phyloP scores from a whole-genome alignment of 2,329 filamentous ascomycete species.

The Pyricularia pennisetigena region DNA sequence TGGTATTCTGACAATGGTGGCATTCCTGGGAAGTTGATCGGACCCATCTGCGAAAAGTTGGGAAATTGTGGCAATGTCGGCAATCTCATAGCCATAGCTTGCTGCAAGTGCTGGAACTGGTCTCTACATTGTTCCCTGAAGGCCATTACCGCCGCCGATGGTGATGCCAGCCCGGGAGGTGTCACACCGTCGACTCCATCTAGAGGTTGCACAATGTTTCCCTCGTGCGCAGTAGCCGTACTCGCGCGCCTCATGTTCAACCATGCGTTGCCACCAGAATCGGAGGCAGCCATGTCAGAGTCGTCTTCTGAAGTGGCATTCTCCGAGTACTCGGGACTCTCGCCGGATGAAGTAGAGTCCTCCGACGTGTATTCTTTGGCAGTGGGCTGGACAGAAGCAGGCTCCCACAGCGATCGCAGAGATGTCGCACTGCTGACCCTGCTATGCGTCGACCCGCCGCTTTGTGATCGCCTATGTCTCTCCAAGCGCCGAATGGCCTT shows the following conservation, averaged over 20 bases:
- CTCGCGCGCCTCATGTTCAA: constrained; percentile 23
- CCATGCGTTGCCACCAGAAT: constrained; percentile 29
- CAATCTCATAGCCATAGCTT: constrained; percentile 56
- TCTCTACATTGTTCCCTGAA: constrained; percentile 65
- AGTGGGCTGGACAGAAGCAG: constrained; percentile 27
- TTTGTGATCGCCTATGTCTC: constrained; percentile 55
- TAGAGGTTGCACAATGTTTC: constrained; percentile 11
- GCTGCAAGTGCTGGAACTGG: constrained; percentile 69
- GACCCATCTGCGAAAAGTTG: constrained; percentile 49
- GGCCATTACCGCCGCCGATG: constrained; percentile 54
- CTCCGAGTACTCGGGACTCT: constrained; percentile 34
- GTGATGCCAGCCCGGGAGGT: constrained; percentile 35
- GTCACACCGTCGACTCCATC: constrained; percentile 17
- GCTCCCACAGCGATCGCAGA: constrained; percentile 57
- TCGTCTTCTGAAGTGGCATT: constrained; percentile 33
- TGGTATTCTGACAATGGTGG: constrained; percentile 57
- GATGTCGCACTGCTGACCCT: constrained; percentile 59
- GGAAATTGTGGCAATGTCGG: constrained; percentile 53
- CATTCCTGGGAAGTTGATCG: constrained; percentile 34
- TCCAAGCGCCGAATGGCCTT: constrained; percentile 53
- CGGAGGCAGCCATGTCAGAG: constrained; percentile 17
- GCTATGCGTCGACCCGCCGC: constrained; percentile 49
- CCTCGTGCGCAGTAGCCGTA: neutral
- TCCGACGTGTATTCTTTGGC: constrained; percentile 30
- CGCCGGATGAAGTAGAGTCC: constrained; percentile 21